Conservation (phyloP, 2,329 filamentous ascomycete species). For the Sporothrix globosa region DNA sequence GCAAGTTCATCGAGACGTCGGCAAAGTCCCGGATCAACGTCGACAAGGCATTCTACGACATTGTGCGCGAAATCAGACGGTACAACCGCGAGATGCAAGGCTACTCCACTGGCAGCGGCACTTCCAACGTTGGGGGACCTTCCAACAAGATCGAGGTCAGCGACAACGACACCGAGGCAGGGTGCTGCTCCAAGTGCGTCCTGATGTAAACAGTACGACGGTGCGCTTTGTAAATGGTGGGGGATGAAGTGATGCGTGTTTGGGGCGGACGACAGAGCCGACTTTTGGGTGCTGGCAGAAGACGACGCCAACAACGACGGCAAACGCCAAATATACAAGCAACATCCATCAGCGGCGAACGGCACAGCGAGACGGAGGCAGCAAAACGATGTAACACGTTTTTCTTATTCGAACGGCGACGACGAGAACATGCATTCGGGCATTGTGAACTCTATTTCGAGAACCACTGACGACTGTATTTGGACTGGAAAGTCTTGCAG, state of each 20-base stretch:
- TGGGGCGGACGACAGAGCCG: not conserved
- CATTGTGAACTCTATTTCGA: not conserved
- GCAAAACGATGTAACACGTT: not conserved
- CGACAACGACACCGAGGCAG: conserved; percentile 66
- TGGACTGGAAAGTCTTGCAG: not conserved
- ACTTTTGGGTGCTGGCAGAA: not conserved
- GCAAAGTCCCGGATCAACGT: conserved; percentile 98
- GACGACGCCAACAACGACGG: conserved; percentile 9
- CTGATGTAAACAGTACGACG: conserved; percentile 34
- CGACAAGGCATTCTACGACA: conserved; percentile 97
- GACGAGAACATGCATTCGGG: not conserved
- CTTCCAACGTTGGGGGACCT: conserved; percentile 63
- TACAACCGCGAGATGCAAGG: conserved; percentile 99
- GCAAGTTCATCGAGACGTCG: conserved; percentile 99
- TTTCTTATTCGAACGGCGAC: not conserved
- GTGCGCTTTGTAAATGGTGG: not conserved
- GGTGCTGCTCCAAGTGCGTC: conserved; percentile 67
- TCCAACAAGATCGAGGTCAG: conserved; percentile 78
- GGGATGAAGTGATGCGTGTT: not conserved
- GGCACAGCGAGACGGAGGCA: not conserved
- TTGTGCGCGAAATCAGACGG: conserved; percentile 94
- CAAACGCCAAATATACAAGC: not conserved
- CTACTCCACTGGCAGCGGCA: conserved; percentile 71
- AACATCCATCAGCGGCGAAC: not conserved
- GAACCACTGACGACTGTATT: not conserved